Evolutionary conservation across 495 filamentous ascomycete genomes (phyloP), one percentile per base, ranked within the genome.

Genomic region (Geoglossum glabrum): DNA sequence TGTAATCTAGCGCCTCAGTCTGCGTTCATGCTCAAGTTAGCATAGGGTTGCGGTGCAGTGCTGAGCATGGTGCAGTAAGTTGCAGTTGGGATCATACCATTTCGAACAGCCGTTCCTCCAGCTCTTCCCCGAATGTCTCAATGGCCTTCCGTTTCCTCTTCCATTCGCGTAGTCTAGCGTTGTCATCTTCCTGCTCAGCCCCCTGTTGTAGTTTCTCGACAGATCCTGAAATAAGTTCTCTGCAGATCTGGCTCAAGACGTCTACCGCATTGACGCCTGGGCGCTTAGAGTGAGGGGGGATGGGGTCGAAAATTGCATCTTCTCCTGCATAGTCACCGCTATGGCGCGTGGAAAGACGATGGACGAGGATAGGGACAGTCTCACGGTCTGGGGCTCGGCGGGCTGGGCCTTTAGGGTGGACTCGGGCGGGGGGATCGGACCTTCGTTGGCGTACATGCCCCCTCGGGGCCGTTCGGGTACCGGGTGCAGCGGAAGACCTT

Each of bases 251-350:
- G 51, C 76, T 72, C 10, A 86, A 65, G 0, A 86, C 84, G 54
- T 87, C 84, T 19, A 85, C 73, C 0, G 78, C 71, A 60, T 86
- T 86, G 57, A 84, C 81, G 30, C 80, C 82, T 27, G 73, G 73
- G n/a, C 78, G 76, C 59, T 72, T 80, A 11, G 77, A 63, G 40
- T 73, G 5, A 21, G 58, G 58, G 6, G 74, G 71, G 43, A 77
- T 76, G 0, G 73, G 71, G 21, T 66, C 57, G 59, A 69, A 70
- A 55, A 76, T 63, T 11, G 71, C 67, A 54, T 74, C 74, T 13
- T 4, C 25, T n/a, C 64, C 65, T 47, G 67, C 64, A 8, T 55
- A 28, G 25, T 75, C 73, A 33, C 71, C 70, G 7, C 26, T 2
- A 50, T 50, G 46, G 7, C 46, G 46, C 7, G 46, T 50, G 10